Base-by-base conservation (phyloP, 2,329 filamentous ascomycete species). In the Aspergillus neoniger region DNA sequence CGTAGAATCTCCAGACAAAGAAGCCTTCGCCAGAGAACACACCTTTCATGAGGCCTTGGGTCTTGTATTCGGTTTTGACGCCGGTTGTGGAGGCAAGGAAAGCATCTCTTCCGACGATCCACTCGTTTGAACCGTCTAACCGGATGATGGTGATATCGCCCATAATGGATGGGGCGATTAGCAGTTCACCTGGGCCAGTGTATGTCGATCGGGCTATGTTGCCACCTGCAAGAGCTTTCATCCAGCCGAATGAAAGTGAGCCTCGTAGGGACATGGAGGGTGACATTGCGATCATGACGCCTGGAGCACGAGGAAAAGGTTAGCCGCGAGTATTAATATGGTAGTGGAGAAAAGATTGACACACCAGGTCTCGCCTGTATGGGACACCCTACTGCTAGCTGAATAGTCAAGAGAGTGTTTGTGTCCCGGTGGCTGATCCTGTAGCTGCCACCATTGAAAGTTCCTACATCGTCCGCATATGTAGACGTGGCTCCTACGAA, bases 361-460 rank as follows among this genome's bases (percentile, higher is more conserved):
- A 3, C 15, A 88, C 88, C 90, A 17, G 95, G 92, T 73, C 91
- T 95, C 2, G 87, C 91, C 21, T 82, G 83, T 55, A 98, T 76
- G 0, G 94, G 94, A 69, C 91, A 96, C 2, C 92, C 92, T 74
- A 95, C 90, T 12, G 94, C 94, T 49, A 98, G 79, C 75, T 97
- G 94, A 21, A 97, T 78, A 0, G 93, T 98, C 63, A 97, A 77
- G 66, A 97, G 89, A 1, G 91, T 92, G 75, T 98, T 99, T 60
- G 87, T 89, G 75, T 97, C 92, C 21, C 95, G 85, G 73, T 99
- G 95, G 70, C 91, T 95, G 72, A 98, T 92, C 47, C 95, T 85
- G 74, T 94, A 99, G 72, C 91, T 94, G 12, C 95, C 95, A 15
- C 95, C 95, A 73, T 98, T 98, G 81, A 98, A 99, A 0, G 90